These are phyloP conservation scores for Yamadazyma kanchanaburiensis DNA, from an alignment of 1,139 yeast genomes.

Conservation along the genomic window DNA sequence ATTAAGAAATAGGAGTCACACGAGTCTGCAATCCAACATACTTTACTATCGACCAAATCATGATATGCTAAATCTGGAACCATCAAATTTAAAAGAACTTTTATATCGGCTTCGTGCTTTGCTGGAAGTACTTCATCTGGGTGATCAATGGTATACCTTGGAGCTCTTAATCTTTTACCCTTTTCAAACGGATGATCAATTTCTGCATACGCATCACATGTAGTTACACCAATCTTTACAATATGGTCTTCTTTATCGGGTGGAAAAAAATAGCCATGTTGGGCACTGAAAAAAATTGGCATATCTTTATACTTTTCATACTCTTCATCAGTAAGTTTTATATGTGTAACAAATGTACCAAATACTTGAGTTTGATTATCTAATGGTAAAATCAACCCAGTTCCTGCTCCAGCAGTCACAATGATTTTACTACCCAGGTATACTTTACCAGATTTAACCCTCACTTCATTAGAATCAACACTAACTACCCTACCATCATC, in stretches of 20 bases:
- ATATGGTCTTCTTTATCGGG: constrained; percentile 30
- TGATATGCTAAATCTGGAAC: constrained; percentile 13
- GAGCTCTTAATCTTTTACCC: constrained; percentile 23
- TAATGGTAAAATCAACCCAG: constrained; percentile 25
- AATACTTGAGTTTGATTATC: constrained; percentile 29
- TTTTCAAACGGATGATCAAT: constrained; percentile 23
- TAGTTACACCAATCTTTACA: constrained; percentile 39
- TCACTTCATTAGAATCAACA: constrained; percentile 13
- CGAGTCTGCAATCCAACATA: constrained; percentile 44
- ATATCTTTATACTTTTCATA: constrained; percentile 24
- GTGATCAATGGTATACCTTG: constrained; percentile 28
- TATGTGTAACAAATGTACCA: constrained; percentile 33
- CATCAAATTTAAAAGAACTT: constrained; percentile 9
- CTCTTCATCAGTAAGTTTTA: constrained; percentile 23
- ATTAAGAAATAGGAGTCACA: constrained; percentile 37
- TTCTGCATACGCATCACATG: constrained; percentile 28
- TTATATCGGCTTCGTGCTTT: constrained; percentile 11
- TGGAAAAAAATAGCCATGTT: constrained; percentile 41
- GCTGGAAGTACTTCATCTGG: constrained; percentile 34
- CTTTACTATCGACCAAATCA: constrained; percentile 14
- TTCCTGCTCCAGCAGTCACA: constrained; percentile 31
- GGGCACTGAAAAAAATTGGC: constrained; percentile 37
- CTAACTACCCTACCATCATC: constrained; percentile 10
- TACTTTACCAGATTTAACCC: constrained; percentile 17
- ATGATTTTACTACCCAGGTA: constrained; percentile 23